phyloP scores from a whole-genome alignment of 1,139 yeast species.

The Fermentozyma sake region DNA sequence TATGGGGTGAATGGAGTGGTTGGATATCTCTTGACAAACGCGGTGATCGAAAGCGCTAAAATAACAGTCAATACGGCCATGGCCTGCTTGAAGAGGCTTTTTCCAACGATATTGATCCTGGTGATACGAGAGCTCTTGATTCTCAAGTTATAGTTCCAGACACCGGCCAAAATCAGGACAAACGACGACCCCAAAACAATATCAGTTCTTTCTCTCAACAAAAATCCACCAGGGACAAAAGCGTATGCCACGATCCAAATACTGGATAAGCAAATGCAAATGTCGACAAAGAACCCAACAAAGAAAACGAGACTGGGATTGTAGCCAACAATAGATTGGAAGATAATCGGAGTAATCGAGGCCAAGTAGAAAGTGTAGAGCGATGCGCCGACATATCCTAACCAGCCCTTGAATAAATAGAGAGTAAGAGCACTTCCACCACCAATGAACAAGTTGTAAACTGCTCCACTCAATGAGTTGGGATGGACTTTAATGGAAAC shows the following conservation, averaged over 20 bases:
- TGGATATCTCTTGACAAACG: constrained; percentile 59
- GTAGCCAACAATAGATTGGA: constrained; percentile 54
- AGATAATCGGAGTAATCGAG: constrained; percentile 59
- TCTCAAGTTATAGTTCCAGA: constrained; percentile 30
- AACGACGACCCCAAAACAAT: constrained; percentile 48
- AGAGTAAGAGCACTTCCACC: constrained; percentile 47
- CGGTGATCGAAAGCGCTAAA: constrained; percentile 27
- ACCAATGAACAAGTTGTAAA: constrained; percentile 36
- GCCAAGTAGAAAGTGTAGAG: constrained; percentile 60
- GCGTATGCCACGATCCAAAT: constrained; percentile 99
- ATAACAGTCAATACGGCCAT: constrained; percentile 24
- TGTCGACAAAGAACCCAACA: constrained; percentile 50
- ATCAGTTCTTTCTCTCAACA: constrained; percentile 85
- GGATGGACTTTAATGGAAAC: constrained; percentile 25
- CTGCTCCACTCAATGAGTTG: constrained; percentile 19
- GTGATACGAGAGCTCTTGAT: constrained; percentile 15
- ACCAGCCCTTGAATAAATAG: constrained; percentile 63
- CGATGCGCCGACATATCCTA: constrained; percentile 78
- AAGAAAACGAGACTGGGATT: constrained; percentile 57
- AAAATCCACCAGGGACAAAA: constrained; percentile 90
- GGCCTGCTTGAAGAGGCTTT: constrained; percentile 20
- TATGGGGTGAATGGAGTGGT: constrained; percentile 61
- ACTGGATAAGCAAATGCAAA: constrained; percentile 66
- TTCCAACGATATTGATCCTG: constrained; percentile 17
- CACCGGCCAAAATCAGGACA: constrained; percentile 43